Evolutionary conservation across 371 early-diverging fungal genomes (phyloP).

Genomic region (Thermomucor indicae-seudaticae): DNA sequence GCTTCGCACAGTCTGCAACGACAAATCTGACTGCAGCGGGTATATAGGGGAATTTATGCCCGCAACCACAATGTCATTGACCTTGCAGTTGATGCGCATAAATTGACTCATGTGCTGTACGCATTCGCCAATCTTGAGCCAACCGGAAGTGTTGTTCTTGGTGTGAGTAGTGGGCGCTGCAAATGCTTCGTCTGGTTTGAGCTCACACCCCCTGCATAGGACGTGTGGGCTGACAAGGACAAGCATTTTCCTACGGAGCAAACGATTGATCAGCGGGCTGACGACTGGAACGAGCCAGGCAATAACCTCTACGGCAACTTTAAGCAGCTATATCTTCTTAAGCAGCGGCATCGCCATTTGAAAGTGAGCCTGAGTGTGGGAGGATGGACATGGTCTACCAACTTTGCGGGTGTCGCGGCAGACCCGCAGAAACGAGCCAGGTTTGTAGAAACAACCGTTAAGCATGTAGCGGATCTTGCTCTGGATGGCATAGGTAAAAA

Average conservation of each 20-base stretch:
- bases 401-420: slow-evolving; percentile 74
- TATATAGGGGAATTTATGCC: slow-evolving; percentile 68
- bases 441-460: slow-evolving; percentile 61
- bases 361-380: slow-evolving; percentile 79
- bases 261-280: slow-evolving; percentile 46
- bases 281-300: slow-evolving; percentile 58
- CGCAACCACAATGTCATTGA: slow-evolving; percentile 64
- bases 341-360: slow-evolving; percentile 61
- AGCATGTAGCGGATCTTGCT: slow-evolving; percentile 54
- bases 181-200: not conserved
- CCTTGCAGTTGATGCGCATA: slow-evolving; percentile 50
- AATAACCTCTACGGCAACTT: slow-evolving; percentile 76
- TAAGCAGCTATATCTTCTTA: slow-evolving; percentile 74
- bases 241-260: slow-evolving; percentile 40
- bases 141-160: slow-evolving; percentile 59
- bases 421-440: slow-evolving; percentile 48
- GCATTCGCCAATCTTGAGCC: slow-evolving; percentile 82
- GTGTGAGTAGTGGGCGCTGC: slow-evolving; percentile 36
- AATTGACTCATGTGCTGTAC: slow-evolving; percentile 81
- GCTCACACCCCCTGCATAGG: slow-evolving; percentile 12
- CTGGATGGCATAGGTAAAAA: slow-evolving; percentile 52
- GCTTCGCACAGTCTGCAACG: too few species aligned
- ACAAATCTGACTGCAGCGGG: not conserved
- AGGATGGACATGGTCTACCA: slow-evolving; percentile 85
- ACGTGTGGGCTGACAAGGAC: slow-evolving; percentile 44